phyloP scores from a whole-genome alignment of 2,329 filamentous ascomycete genomes.

The Phyllosticta citribraziliensis region DNA sequence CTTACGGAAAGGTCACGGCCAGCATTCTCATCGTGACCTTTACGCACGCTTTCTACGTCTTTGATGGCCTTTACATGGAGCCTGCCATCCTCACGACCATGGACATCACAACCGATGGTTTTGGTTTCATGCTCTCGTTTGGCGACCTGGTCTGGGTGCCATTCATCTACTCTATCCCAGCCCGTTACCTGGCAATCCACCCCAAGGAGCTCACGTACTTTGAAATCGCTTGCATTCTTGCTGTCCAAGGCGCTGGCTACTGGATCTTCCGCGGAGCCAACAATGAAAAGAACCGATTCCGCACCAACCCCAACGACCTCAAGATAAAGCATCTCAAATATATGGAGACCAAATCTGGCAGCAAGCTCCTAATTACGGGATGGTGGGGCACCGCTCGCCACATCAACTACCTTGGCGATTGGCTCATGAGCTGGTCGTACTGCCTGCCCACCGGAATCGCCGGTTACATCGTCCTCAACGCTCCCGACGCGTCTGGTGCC shows the following conservation, averaged over 20 bases:
- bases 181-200: constrained; percentile 73
- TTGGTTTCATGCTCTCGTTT: constrained; percentile 90
- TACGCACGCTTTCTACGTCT: constrained; percentile 71
- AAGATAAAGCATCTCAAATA: constrained; percentile 70
- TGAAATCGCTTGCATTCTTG: constrained; percentile 55
- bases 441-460: constrained; percentile 76
- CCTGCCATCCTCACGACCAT: constrained; percentile 85
- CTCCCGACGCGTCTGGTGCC: constrained; percentile 19
- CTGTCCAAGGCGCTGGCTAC: constrained; percentile 64
- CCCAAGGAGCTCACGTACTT: constrained; percentile 65
- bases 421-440: constrained; percentile 88
- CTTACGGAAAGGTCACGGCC: constrained; percentile 73
- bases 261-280: constrained; percentile 90
- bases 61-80: constrained; percentile 83
- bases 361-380: constrained; percentile 69
- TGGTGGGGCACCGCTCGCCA: constrained; percentile 93
- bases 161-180: constrained; percentile 77
- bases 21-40: constrained; percentile 71
- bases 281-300: constrained; percentile 90
- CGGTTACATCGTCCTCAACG: constrained; percentile 60
- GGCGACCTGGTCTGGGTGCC: constrained; percentile 91
- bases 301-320: constrained; percentile 74
- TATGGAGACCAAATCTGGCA: constrained; percentile 75
- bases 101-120: constrained; percentile 86
- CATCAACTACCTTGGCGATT: constrained; percentile 94